Evolutionary conservation across 257 asterid genomes (phyloP), one percentile per base, ranked within the genome.

Genomic region (Parsonsia alboflavescens): DNA sequence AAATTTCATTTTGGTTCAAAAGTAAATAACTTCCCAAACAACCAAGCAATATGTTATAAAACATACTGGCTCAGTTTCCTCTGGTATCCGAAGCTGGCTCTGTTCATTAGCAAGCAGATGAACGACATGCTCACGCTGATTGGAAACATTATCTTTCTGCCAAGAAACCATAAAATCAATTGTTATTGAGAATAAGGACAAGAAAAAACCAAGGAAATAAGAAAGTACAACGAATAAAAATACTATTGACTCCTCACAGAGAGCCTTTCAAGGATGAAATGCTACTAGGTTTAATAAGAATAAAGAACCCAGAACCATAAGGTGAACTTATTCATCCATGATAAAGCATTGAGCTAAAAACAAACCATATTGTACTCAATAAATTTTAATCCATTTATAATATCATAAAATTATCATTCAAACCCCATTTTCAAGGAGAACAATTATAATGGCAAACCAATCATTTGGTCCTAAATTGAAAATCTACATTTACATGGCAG

Each of bases 71-170:
- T 94, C 98, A 72, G 85, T 85, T 68, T 90, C 97, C 68, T 91
- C 97, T 30, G 84, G 97, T 81, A 83, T 81, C 77, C 87, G 89
- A 79, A 94, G 88, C 63, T 96, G 92, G 72, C 89, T 94, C 74
- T 94, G 99, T 84, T 92, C 98, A 83, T 94, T 94, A 66, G 97
- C 93, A 62, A 94, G 97, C 78, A 92, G 98, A 84, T 87, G 97
- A 82, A 92, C 90, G 46, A 88, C 86, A 80, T 94, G 93, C 76
- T 94, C 99, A 69, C 99, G 90, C 83, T 94, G 99, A 85, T 92
- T 94, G 49, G 98, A 88, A 79, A 92, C 96, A 71, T 83, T 94
- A 77, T 82, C 99, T 83, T 88, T 88, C 99, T 94, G 93, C 85
- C 78, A 82, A 81, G 81, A 49, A 70, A 26, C 69, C 79, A 72